phyloP scores from a whole-genome alignment of 139 green algal genomes.

The Deuterostichococcus epilithicus region DNA sequence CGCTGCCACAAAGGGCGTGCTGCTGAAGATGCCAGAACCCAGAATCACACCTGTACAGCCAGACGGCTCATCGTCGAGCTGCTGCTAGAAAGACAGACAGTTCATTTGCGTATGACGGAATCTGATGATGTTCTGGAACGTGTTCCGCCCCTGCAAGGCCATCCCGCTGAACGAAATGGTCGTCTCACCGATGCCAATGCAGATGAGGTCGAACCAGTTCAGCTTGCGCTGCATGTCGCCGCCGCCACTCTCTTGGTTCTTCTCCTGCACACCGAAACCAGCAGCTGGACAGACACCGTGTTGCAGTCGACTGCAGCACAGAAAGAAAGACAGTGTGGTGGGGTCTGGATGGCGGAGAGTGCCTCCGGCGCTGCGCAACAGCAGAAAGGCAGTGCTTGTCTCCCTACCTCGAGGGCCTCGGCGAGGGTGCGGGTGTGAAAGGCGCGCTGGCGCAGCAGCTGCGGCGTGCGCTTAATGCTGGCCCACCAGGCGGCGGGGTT shows the following conservation, averaged over 20 bases:
- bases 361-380: no score
- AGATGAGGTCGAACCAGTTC: slow-evolving; percentile 1
- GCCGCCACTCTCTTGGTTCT: background rate
- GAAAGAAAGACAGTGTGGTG: no score
- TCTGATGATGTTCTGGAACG: no score
- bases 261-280: background rate
- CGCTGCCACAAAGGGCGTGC: background rate
- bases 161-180: background rate
- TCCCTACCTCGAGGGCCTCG: background rate
- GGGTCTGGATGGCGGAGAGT: no score
- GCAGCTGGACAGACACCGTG: no score
- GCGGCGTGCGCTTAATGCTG: background rate
- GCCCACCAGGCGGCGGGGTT: background rate
- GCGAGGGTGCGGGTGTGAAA: background rate
- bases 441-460: background rate
- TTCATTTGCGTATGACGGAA: no score
- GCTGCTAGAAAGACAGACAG: no score
- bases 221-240: background rate
- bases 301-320: no score
- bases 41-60: background rate
- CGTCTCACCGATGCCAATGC: background rate
- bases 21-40: background rate
- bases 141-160: no score
- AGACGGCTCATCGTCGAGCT: no score
- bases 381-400: no score